phyloP scores from a whole-genome alignment of 148 eudicot genomes.

The Pharnaceum exiguum region DNA sequence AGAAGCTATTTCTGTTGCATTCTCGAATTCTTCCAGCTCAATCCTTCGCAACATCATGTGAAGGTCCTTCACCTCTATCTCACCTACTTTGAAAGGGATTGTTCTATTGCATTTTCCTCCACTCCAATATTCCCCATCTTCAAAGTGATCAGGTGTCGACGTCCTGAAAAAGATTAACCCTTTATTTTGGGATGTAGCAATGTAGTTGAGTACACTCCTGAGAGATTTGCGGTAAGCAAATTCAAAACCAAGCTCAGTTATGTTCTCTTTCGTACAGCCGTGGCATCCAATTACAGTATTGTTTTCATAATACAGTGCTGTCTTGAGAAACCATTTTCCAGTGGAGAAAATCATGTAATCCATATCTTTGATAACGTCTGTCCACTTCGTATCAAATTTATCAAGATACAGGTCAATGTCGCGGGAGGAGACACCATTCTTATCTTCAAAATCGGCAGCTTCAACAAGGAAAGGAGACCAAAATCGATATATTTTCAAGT shows the following conservation, averaged over 20 bases:
- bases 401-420: constrained; percentile 56
- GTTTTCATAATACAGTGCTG: constrained; percentile 45
- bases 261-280: constrained; percentile 33
- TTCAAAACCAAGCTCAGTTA: constrained; percentile 33
- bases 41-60: constrained; percentile 38
- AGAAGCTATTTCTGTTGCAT: constrained; percentile 37
- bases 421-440: constrained; percentile 46
- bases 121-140: constrained; percentile 63
- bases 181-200: constrained; percentile 38
- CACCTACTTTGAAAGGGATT: constrained; percentile 51
- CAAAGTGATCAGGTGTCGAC: constrained; percentile 77
- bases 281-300: constrained; percentile 45
- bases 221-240: constrained; percentile 51
- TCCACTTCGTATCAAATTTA: constrained; percentile 48
- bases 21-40: constrained; percentile 65
- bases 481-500: constrained; percentile 44
- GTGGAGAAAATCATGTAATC: constrained; percentile 59
- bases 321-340: constrained; percentile 62
- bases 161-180: constrained; percentile 51
- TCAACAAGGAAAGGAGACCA: constrained; percentile 77
- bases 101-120: constrained; percentile 65
- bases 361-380: constrained; percentile 21
- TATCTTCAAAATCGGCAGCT: constrained; percentile 54
- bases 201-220: constrained; percentile 34
- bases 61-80: constrained; percentile 33